Percentiles rank a stretch among this genome's conserved stretches.
Conservation (phyloP, 2,329 filamentous ascomycete genomes). For the Grosmannia huntii region DNA sequence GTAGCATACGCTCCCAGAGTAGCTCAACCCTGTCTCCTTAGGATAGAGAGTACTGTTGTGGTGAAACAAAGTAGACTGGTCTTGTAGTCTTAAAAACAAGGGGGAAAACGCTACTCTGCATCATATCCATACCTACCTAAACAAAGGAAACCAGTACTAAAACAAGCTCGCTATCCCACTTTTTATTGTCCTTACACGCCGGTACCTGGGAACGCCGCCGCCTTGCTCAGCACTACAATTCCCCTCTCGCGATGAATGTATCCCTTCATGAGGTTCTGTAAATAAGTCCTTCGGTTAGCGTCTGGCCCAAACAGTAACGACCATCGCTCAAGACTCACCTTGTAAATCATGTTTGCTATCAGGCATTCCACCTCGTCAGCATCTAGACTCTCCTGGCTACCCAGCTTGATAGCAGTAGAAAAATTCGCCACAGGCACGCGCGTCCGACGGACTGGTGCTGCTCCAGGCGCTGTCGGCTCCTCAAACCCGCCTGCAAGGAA, state of each 20-base stretch:
- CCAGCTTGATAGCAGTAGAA: conserved; percentile 67
- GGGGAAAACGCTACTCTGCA: background rate
- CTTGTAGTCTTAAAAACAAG: background rate
- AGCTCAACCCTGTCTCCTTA: too few species aligned
- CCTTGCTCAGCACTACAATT: conserved; percentile 87
- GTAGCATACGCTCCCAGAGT: too few species aligned
- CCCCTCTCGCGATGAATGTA: conserved; percentile 88
- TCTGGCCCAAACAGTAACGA: background rate
- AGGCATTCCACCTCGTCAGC: conserved; percentile 91
- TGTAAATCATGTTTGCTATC: conserved; percentile 95
- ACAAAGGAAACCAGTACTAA: background rate
- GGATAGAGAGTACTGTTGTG: background rate
- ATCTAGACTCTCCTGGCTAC: conserved; percentile 56
- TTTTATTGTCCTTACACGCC: conserved; percentile 34
- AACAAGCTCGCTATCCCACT: background rate
- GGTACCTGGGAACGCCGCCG: conserved; percentile 85
- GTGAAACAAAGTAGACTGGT: background rate
- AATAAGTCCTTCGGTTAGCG: background rate
- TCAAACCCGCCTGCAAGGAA: conserved; percentile 77
- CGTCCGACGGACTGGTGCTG: conserved; percentile 52
- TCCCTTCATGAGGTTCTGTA: conserved; percentile 84
- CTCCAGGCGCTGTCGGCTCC: conserved; percentile 55
- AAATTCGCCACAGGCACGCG: conserved; percentile 78
- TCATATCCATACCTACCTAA: background rate
- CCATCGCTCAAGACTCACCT: conserved; percentile 43